Conservation (phyloP, 2,329 filamentous ascomycete species). For the Dothiorella sarmentorum region DNA sequence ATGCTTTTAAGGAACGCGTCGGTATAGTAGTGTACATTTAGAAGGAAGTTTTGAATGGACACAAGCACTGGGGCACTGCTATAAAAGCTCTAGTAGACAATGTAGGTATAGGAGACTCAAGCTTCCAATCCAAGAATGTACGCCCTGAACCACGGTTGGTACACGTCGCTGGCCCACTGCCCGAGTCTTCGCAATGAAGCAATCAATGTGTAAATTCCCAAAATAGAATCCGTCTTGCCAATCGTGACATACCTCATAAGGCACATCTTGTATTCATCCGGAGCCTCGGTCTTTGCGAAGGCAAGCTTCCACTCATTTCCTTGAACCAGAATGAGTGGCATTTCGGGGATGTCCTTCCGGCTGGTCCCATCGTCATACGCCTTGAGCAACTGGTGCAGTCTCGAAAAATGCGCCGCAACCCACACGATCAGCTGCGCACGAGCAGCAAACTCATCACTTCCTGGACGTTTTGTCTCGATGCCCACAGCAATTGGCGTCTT, state of each 20-base stretch:
- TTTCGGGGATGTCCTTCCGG: not conserved
- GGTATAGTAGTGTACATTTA: no score
- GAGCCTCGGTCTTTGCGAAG: not conserved
- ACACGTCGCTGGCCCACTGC: conserved; percentile 2
- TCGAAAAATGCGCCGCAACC: conserved; percentile 12
- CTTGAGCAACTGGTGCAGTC: not conserved
- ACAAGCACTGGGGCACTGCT: no score
- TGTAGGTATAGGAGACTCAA: no score
- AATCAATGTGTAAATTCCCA: conserved; percentile 18
- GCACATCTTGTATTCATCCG: not conserved
- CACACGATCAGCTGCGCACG: conserved; percentile 13
- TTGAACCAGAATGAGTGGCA: conserved; percentile 17
- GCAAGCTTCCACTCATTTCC: conserved; percentile 18
- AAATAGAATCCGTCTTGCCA: conserved; percentile 3
- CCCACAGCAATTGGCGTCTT: conserved; percentile 10
- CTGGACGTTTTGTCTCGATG: conserved; percentile 15
- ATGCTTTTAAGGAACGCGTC: no score
- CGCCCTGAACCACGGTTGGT: conserved; percentile 5
- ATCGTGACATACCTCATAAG: conserved; percentile 1
- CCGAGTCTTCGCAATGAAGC: conserved; percentile 14
- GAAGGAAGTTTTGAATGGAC: no score
- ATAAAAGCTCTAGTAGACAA: no score
- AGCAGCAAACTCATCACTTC: not conserved
- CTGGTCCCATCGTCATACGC: not conserved
- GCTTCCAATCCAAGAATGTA: no score